phyloP scores from a whole-genome alignment of 345 rosid genomes.

The Corymbia maculata region DNA sequence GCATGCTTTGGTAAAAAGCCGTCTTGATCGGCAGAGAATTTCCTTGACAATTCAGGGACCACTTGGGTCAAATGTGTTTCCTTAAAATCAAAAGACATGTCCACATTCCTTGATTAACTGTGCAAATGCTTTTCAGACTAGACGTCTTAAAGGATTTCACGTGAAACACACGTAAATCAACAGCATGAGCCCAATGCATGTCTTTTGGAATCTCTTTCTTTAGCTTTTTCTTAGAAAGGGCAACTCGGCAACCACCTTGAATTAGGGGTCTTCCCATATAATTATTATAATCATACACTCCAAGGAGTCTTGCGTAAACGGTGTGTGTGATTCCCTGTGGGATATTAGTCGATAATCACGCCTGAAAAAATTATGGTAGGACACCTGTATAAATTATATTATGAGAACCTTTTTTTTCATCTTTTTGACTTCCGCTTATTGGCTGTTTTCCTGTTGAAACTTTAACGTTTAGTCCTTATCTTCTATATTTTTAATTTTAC shows the following conservation, averaged over 20 bases:
- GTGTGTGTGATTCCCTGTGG: background rate
- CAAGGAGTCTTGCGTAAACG: background rate
- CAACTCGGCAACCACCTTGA: too few relatives aligned
- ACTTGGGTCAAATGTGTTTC: too few relatives aligned
- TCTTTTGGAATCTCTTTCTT: too few relatives aligned
- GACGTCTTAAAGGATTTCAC: too few relatives aligned
- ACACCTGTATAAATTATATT: background rate
- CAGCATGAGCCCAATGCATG: too few relatives aligned
- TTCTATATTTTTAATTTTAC: background rate
- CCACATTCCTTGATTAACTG: too few relatives aligned
- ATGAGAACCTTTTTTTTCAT: background rate
- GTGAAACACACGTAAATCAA: background rate
- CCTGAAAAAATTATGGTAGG: background rate
- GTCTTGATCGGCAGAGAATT: background rate
- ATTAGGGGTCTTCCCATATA: too few relatives aligned
- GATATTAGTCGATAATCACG: too few relatives aligned
- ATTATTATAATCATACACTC: background rate
- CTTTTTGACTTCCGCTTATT: background rate
- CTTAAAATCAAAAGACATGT: too few relatives aligned
- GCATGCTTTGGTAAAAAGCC: background rate
- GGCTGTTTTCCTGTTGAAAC: background rate
- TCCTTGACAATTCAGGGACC: accelerated
- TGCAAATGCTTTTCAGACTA: background rate
- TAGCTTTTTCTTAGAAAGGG: too few relatives aligned
- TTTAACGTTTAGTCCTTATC: background rate